Evolutionary conservation across 2,329 filamentous ascomycete genomes (phyloP).

Genomic region (Microsporum canis): DNA sequence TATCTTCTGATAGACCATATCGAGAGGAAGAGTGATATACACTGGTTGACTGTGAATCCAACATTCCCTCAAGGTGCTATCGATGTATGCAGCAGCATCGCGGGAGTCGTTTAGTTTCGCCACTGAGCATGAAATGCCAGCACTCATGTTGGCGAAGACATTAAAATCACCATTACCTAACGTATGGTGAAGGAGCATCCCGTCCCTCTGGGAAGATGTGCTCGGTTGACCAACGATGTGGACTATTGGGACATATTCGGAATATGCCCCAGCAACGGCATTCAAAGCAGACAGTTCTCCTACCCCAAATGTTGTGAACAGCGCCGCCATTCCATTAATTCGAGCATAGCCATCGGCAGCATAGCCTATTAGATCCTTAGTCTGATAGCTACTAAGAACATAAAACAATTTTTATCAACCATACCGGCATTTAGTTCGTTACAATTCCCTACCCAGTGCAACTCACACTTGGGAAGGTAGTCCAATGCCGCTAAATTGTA

Average conservation of each 20-base stretch:
- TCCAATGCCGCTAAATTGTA: constrained; percentile 61
- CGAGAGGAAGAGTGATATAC: constrained; percentile 43
- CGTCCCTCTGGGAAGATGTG: constrained; percentile 33
- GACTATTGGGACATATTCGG: constrained; percentile 58
- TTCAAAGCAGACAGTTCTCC: constrained; percentile 59
- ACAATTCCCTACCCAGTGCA: constrained; percentile 56
- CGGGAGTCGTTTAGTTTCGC: constrained; percentile 37
- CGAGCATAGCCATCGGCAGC: constrained; percentile 66
- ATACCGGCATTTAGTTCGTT: constrained; percentile 63
- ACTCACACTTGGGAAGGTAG: constrained; percentile 47
- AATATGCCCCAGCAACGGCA: constrained; percentile 61
- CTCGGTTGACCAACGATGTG: constrained; percentile 48
- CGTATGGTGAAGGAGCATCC: constrained; percentile 51
- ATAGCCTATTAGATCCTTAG: constrained; percentile 43
- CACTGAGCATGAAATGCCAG: constrained; percentile 41
- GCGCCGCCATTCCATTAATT: constrained; percentile 55
- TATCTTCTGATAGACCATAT: constrained; percentile 53
- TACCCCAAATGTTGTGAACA: constrained; percentile 65
- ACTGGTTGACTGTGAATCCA: constrained; percentile 45
- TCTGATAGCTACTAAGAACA: constrained; percentile 9
- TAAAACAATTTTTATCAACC: constrained; percentile 15
- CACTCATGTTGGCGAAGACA: constrained; percentile 41
- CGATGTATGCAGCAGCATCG: constrained; percentile 41
- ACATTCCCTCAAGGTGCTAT: constrained; percentile 41
- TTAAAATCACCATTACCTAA: constrained; percentile 50